Percentiles rank a stretch among this genome's conserved stretches.
These are phyloP conservation scores for Candida dendrica DNA, from an alignment of 805 yeast species.

Conservation along the genomic window DNA sequence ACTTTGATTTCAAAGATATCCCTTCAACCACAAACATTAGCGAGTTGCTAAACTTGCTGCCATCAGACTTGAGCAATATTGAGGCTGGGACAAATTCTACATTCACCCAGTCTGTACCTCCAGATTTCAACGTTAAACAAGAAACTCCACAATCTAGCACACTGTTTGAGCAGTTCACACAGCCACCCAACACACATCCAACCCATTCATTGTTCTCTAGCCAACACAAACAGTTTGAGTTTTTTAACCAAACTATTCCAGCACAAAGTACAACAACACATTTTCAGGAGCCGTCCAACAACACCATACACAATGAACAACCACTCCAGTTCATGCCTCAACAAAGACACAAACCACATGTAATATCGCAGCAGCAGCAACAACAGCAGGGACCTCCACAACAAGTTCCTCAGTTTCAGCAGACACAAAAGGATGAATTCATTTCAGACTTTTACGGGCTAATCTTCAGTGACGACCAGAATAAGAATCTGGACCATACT, in stretches of 20 bases:
- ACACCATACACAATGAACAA: background rate
- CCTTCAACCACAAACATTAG: constrained; percentile 12
- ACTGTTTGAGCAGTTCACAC: too few relatives aligned
- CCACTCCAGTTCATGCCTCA: background rate
- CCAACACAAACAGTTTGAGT: background rate
- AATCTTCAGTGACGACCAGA: constrained; percentile 36
- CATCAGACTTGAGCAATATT: constrained; percentile 18
- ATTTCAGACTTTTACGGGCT: constrained; percentile 37
- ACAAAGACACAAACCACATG: background rate
- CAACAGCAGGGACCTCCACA: background rate
- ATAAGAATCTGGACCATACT: constrained; percentile 1
- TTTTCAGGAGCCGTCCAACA: background rate
- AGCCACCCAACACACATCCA: background rate
- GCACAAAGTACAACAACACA: background rate
- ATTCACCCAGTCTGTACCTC: too few relatives aligned
- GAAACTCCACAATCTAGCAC: background rate
- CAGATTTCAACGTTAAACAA: background rate
- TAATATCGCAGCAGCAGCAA: too few relatives aligned
- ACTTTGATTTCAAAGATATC: constrained; percentile 20
- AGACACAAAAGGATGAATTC: constrained; percentile 18
- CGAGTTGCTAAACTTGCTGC: constrained; percentile 16
- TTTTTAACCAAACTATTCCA: background rate
- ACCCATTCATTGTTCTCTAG: background rate
- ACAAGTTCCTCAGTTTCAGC: background rate
- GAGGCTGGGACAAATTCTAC: constrained; percentile 1